Base-by-base conservation (phyloP, 2,329 filamentous ascomycete species). In the Apiospora phragmitis region DNA sequence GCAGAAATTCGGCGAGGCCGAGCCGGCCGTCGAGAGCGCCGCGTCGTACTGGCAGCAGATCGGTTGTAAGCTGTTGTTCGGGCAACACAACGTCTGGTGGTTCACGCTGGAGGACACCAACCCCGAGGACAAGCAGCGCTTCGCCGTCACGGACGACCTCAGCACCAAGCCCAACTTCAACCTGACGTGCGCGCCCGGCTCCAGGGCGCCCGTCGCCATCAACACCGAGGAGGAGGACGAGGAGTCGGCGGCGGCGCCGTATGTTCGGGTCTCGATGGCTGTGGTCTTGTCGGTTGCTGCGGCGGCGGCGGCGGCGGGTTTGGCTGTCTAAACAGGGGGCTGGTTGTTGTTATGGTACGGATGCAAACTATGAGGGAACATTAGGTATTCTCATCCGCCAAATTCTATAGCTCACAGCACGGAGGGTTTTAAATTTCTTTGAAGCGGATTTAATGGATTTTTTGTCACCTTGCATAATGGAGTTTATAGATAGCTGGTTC, bases 41-140 rank as follows among this genome's bases (percentile, higher is more conserved):
- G 86, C 93, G 84, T 87, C 82, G n/a, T 97, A 90, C 87, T 97
- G 93, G 92, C 86, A 93, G 75, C 84, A 92, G 62, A 92, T 95
- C 68, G 93, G 90, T 68, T 97, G 94, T 86, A 84, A 88, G 69
- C 69, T 49, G 41, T 81, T 91, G 72, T 90, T 94, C 73, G 89
- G 87, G 76, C 86, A 85, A 68, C 84, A 83, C 76, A 91, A 91
- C 79, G 87, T 90, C 71, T 95, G 90, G 89, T 95, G 93, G 91
- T 94, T 91, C 83, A 93, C 89, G 68, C 87, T 95, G 32, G 89
- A 93, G 78, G 93, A 95, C 75, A 85, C 89, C 55, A 84, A 83
- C 55, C 87, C 87, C n/a, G 84, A 82, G 67, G 88, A 84, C 81
- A 91, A 92, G 55, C 90, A 88, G 79, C 95, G 95, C 76, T 92